Evolutionary conservation across 2,329 filamentous ascomycete genomes (phyloP), one percentile per base, ranked within the genome.

Genomic region (Penicillium verrucosum): DNA sequence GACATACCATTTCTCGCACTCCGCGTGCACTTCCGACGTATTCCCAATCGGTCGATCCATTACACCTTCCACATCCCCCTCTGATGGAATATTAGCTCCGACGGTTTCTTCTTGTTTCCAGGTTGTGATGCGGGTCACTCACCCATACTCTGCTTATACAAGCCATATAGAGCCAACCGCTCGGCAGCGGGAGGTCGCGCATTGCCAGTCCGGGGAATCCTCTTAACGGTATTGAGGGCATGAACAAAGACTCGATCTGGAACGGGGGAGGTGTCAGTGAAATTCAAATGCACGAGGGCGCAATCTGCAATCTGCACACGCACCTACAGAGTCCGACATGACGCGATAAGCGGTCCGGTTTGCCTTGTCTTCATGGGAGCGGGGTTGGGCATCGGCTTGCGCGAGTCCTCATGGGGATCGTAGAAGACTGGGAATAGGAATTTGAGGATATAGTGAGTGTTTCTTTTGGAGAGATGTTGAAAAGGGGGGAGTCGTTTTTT

Each of bases 61-160:
- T 48, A 97, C 91, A 47, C 90, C 90, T 65, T 94, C 89, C 34
- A 97, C 92, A 75, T 99, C 91, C 47, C 94, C 94, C 79, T 99
- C 92, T 84, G 65, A 38, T 8, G 37, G 44, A 41, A 36, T 30
- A 62, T 68, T 57, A 68, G 64, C 54, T 42, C 18, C 7, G 42
- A 5, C 7, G 27, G 1, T 46, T 34, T 14, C 29, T 21, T 46
- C 32, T 10, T 32, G 18, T 45, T n/a, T 7, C 16, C 41, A 4
- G 21, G 21, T 21, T 21, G 18, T 9, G 4, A 23, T 16, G 16
- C 21, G n/a, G 27, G 3, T 10, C 66, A 67, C 73, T 60, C 75
- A 84, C 81, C 84, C 94, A 97, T 97, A 60, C 92, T 92, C 77
- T 99, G 94, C 74, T 99, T 99, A 80, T 99, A 99, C 64, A 99